Conservation (phyloP, 805 yeast species). For the Teunomyces barrocoloradensis region DNA sequence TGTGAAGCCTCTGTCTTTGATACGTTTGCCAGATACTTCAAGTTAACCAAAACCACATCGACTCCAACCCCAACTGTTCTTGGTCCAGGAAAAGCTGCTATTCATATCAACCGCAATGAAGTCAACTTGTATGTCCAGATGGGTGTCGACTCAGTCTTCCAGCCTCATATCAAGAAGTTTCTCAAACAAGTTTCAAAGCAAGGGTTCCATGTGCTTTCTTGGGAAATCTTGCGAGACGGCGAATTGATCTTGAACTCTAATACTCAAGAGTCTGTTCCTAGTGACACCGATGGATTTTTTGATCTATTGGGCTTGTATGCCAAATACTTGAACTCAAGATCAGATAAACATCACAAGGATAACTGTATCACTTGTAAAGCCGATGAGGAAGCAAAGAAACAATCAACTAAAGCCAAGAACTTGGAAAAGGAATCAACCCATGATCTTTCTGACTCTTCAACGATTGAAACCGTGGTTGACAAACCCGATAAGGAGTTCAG, state of each 20-base stretch:
- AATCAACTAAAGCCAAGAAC: slow-evolving; percentile 7
- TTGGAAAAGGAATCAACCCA: slow-evolving; percentile 8
- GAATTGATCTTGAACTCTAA: slow-evolving; percentile 8
- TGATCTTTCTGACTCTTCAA: slow-evolving; percentile 10
- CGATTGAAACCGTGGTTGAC: slow-evolving; percentile 26
- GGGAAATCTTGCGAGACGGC: slow-evolving; percentile 29
- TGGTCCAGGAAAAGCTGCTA: slow-evolving; percentile 11
- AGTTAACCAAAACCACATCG: slow-evolving; percentile 7
- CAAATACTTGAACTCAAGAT: slow-evolving; percentile 14
- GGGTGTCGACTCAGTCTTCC: slow-evolving; percentile 4
- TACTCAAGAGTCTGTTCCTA: slow-evolving; percentile 6
- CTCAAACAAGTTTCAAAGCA: slow-evolving; percentile 22
- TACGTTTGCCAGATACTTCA: slow-evolving; percentile 21
- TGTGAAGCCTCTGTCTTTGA: slow-evolving; percentile 42
- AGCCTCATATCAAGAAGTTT: slow-evolving; percentile 20
- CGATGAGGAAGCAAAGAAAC: slow-evolving; percentile 9
- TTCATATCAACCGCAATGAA: slow-evolving; percentile 20
- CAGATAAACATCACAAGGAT: slow-evolving; percentile 34
- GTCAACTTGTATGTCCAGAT: slow-evolving; percentile 24
- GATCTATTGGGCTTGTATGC: slow-evolving; percentile 14
- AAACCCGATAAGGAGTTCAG: slow-evolving; percentile 27
- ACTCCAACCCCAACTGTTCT: background rate
- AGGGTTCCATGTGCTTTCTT: slow-evolving; percentile 38
- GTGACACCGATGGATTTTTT: slow-evolving; percentile 12
- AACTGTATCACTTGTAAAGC: slow-evolving; percentile 42